Base-by-base conservation (phyloP, 2,329 filamentous ascomycete genomes). In the Ascochyta viciae-villosae region DNA sequence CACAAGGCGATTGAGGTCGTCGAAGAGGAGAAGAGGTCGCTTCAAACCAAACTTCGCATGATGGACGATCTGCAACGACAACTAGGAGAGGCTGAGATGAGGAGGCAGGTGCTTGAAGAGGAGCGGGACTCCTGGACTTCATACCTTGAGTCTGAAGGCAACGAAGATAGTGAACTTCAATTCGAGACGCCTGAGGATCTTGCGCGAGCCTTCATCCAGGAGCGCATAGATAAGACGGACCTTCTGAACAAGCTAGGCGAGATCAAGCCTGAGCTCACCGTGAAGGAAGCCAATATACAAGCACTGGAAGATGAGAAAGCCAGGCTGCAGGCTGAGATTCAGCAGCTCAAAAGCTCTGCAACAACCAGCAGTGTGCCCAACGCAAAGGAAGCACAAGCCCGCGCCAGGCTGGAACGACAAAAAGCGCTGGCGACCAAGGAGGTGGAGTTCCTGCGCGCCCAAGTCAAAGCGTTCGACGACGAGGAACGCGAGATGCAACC, bases 1-100 rank as follows among this genome's bases (percentile, higher is more conserved):
- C 88, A 92, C 73, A 94, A 91, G 76, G 91, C 90, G n/a, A 88
- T 96, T 1, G 91, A 96, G 70, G 85, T 99, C 2, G 90, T 98
- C 0, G 92, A 99, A 72, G 95, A 99, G 74, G 92, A 99, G 79
- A 98, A 98, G 80, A 84, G 91, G 59, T 86, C 87, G 0, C 78
- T 99, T 22, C 89, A 95, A 74, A 87, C 88, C 29, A 91, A 87
- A 69, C 74, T 99, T 1, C 87, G 91, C 57, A 81, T 89, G 34
- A 89, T 94, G 75, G 87, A 91, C 54, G 82, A 85, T 12, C 70
- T 96, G 9, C 87, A 95, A 68, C 82, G 85, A 26, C 90, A 97
- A 70, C 81, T 98, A 12, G 83, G 86, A 9, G 94, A 96, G 72
- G 85, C 89, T 19, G 85, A 90, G 59, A 82, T 96, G 35, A 92